A percentile compares a stretch with the other conserved stretches of the same genome.
Conservation (phyloP, 2,329 filamentous ascomycete species). For the Amauroascus niger region DNA sequence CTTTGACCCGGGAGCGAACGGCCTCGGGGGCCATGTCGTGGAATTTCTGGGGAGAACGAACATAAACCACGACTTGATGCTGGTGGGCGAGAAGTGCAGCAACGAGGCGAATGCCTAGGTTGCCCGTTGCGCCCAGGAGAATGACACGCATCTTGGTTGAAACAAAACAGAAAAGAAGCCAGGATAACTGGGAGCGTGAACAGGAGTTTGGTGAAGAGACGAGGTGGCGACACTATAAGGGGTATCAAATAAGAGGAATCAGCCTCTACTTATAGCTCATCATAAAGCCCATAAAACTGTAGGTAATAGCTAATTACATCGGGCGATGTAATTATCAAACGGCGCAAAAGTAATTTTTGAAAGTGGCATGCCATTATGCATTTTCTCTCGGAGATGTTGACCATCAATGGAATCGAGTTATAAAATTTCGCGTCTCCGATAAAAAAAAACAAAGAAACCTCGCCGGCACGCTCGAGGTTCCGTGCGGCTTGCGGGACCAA, state of each 20-base stretch:
- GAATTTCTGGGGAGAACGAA: slow-evolving; percentile 35
- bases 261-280: too few relatives aligned
- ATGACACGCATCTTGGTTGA: slow-evolving; percentile 31
- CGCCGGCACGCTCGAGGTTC: too few relatives aligned
- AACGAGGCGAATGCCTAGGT: slow-evolving; percentile 31
- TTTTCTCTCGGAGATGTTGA: too few relatives aligned
- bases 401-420: too few relatives aligned
- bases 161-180: background rate
- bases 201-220: background rate
- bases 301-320: too few relatives aligned
- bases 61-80: slow-evolving; percentile 33
- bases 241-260: background rate
- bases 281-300: too few relatives aligned
- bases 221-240: background rate
- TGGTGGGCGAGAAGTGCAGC: slow-evolving; percentile 27
- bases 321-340: too few relatives aligned
- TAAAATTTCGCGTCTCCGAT: too few relatives aligned
- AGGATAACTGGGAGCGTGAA: background rate
- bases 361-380: too few relatives aligned
- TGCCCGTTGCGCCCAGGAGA: slow-evolving; percentile 34
- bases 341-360: too few relatives aligned
- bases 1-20: slow-evolving; percentile 25
- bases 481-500: too few relatives aligned
- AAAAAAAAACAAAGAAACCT: too few relatives aligned
- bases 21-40: slow-evolving; percentile 27